phyloP scores from a whole-genome alignment of 257 asterid species.

The Lantana camara region DNA sequence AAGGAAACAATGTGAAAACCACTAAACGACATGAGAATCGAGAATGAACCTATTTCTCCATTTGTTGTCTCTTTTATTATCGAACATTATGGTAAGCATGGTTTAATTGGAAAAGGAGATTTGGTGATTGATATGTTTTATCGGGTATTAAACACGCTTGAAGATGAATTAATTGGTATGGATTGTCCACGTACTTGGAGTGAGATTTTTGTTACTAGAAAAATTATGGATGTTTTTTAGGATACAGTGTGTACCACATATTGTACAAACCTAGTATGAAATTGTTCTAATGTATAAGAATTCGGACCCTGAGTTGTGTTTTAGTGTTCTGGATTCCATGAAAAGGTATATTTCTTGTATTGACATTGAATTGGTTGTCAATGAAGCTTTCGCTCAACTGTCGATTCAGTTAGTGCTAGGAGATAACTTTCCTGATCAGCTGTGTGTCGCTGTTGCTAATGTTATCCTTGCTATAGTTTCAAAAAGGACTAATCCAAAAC shows the following conservation, averaged over 20 bases:
- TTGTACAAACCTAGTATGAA: conserved; percentile 78
- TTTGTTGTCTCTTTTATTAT: too few species aligned
- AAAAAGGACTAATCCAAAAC: conserved; percentile 78
- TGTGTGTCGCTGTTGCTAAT: conserved; percentile 74
- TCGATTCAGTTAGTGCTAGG: conserved; percentile 72
- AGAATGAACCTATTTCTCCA: too few species aligned
- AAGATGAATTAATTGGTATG: too few species aligned
- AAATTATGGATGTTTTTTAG: conserved; percentile 91
- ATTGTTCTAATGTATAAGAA: conserved; percentile 62
- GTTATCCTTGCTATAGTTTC: conserved; percentile 73
- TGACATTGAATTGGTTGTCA: too few species aligned
- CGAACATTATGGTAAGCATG: too few species aligned
- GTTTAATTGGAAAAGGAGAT: too few species aligned
- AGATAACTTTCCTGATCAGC: conserved; percentile 62
- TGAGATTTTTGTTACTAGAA: conserved; percentile 62
- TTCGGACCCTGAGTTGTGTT: conserved; percentile 70
- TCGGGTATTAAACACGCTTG: conserved; percentile 72
- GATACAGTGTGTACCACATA: conserved; percentile 79
- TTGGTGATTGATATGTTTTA: conserved; percentile 89
- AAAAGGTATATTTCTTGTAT: too few species aligned
- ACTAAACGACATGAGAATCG: too few species aligned
- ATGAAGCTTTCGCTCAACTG: too few species aligned
- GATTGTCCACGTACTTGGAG: conserved; percentile 73
- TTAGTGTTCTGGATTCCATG: conserved; percentile 73
- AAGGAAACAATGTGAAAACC: too few species aligned